Conservation (phyloP, 1,284 basidiomycete genomes). For the Ganoderma sp. region DNA sequence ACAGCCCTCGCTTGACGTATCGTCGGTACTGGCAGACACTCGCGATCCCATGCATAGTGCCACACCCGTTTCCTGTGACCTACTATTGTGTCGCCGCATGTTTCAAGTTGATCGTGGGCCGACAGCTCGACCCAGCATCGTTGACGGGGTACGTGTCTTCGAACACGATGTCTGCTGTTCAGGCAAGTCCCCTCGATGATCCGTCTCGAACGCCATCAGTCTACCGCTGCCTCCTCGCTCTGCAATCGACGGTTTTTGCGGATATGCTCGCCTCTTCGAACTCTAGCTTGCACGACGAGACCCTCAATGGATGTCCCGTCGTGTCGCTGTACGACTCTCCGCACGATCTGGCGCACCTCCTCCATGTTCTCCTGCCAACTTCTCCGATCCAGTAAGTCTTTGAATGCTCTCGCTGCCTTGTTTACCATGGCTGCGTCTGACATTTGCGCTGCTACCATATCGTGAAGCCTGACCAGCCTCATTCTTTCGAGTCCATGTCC, state of each 20-base stretch:
- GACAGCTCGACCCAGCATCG: neutral
- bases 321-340: neutral
- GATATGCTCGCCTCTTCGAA: neutral
- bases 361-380: neutral
- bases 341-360: neutral
- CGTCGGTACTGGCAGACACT: too few relatives aligned
- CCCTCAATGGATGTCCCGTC: neutral
- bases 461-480: too few relatives aligned
- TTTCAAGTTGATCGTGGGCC: neutral
- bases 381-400: neutral
- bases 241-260: neutral
- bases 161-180: neutral
- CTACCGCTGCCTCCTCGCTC: neutral
- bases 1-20: too few relatives aligned
- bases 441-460: neutral
- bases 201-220: too few relatives aligned
- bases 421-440: neutral
- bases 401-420: neutral
- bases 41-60: too few relatives aligned
- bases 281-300: neutral
- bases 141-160: neutral
- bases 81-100: neutral
- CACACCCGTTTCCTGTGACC: neutral
- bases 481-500: slow-evolving; percentile 1
- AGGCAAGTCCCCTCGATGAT: too few relatives aligned